phyloP scores from a whole-genome alignment of 805 yeast genomes.

The Priceomyces medius region DNA sequence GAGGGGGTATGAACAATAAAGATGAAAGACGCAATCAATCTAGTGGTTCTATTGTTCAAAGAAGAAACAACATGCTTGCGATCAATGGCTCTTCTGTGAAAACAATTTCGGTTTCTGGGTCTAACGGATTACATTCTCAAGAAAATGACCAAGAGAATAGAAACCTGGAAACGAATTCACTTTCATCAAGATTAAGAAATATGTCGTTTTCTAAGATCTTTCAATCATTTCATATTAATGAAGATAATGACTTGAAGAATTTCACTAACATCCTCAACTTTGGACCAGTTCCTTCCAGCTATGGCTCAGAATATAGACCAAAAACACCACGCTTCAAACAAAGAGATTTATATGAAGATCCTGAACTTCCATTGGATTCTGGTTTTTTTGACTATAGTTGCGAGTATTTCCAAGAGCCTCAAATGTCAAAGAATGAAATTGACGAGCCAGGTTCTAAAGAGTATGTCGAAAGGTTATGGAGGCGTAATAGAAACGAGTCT shows the following conservation, averaged over 20 bases:
- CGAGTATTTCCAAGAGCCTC: slow-evolving; percentile 96
- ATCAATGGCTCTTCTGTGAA: slow-evolving; percentile 27
- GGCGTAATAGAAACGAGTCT: slow-evolving; percentile 82
- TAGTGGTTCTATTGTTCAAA: slow-evolving; percentile 20
- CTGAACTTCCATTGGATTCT: slow-evolving; percentile 55
- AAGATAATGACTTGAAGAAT: slow-evolving; percentile 39
- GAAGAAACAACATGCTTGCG: slow-evolving; percentile 24
- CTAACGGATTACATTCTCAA: slow-evolving; percentile 12
- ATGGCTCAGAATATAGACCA: slow-evolving; percentile 51
- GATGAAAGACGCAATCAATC: slow-evolving; percentile 14
- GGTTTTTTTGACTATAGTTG: slow-evolving; percentile 72
- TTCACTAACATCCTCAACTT: slow-evolving; percentile 36
- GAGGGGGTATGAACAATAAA: slow-evolving; percentile 10
- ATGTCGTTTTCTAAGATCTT: slow-evolving; percentile 35
- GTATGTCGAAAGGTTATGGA: slow-evolving; percentile 80
- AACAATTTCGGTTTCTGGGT: slow-evolving; percentile 29
- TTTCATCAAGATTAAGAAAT: slow-evolving; percentile 32
- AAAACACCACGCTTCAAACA: slow-evolving; percentile 53
- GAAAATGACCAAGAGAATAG: slow-evolving; percentile 8
- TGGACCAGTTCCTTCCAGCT: slow-evolving; percentile 35
- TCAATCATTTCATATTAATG: slow-evolving; percentile 38
- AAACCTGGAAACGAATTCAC: slow-evolving; percentile 28
- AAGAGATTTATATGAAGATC: slow-evolving; percentile 32
- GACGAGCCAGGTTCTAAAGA: slow-evolving; percentile 93
- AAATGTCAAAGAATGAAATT: slow-evolving; percentile 75